Base-by-base conservation (phyloP, 2,329 filamentous ascomycete genomes). In the Ascosphaera aggregata region DNA sequence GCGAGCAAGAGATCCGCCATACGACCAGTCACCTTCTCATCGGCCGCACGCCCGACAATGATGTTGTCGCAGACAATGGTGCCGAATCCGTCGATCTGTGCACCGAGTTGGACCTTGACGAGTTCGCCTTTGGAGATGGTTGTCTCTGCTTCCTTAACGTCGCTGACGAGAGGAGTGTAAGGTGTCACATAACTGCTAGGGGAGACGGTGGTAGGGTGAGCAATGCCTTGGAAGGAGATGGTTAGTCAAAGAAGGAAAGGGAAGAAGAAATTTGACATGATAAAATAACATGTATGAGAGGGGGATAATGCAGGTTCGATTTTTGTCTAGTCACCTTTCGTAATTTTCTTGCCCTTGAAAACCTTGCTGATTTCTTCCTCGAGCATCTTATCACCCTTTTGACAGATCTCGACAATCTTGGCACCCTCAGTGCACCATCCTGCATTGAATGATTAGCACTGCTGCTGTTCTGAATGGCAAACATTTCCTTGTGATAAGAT, bases 81-180 rank as follows among this genome's bases (percentile, higher is more conserved):
- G 50, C 82, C 84, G 54, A 95, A 92, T 40, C 89, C 89, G 63
- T 95, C 82, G 46, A 98, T 94, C 65, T 98, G 89, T 39, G 89
- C 89, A 54, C 89, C 89, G n/a, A 98, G 73, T 64, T 98, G 89
- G 57, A 98, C 89, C 73, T 98, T 98, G 63, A 93, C 71, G 44
- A 80, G 64, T 64, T 98, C 89, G 44, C 76, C 79, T 39, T 76
- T 69, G 65, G 93, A 80, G 50, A 98, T 69, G 52, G 76, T 73
- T 37, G 70, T 67, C 42, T 69, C 71, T 44, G 86, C 81, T 66
- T 98, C 89, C 56, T 77, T 73, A 57, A 77, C 67, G 54, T 98
- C 89, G 46, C 84, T 75, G 48, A 73, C 74, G 50, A 98, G 68
- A 39, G 89, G 89, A 36, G 89, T 98, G 67, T 94, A 95, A 39